A percentile compares a stretch with the other conserved stretches of the same genome.
Conservation (phyloP, 257 asterid species). For the Nemophila menziesii region DNA sequence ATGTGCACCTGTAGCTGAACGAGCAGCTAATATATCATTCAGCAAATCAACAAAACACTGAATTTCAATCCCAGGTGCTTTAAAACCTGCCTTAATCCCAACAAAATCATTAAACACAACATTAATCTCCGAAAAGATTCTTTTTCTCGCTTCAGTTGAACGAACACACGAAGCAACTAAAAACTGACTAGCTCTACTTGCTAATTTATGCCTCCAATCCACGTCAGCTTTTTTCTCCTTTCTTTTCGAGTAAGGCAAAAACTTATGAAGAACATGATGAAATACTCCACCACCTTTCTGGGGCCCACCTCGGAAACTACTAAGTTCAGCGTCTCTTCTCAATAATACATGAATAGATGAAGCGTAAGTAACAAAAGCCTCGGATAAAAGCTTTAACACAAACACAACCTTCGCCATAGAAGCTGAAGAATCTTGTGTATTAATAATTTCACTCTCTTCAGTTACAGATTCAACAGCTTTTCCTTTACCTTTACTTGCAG, state of each 20-base stretch:
- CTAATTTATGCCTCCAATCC: slow-evolving; percentile 93
- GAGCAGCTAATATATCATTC: slow-evolving; percentile 77
- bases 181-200: slow-evolving; percentile 81
- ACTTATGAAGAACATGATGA: slow-evolving; percentile 63
- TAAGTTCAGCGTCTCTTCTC: slow-evolving; percentile 72
- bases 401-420: slow-evolving; percentile 76
- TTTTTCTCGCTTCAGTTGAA: slow-evolving; percentile 80
- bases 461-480: slow-evolving; percentile 49
- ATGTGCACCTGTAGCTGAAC: slow-evolving; percentile 81
- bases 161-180: slow-evolving; percentile 92
- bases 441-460: slow-evolving; percentile 42
- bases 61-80: slow-evolving; percentile 47
- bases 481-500: slow-evolving; percentile 71
- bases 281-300: slow-evolving; percentile 60
- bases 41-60: slow-evolving; percentile 68
- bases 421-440: slow-evolving; percentile 53
- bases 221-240: slow-evolving; percentile 76
- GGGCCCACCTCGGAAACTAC: slow-evolving; percentile 36
- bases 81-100: slow-evolving; percentile 42
- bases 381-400: slow-evolving; percentile 69
- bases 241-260: slow-evolving; percentile 54
- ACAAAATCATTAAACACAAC: slow-evolving; percentile 60
- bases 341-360: slow-evolving; percentile 73
- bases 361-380: slow-evolving; percentile 69
- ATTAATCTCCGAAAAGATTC: slow-evolving; percentile 61